A percentile compares a stretch with the other conserved stretches of the same genome.
Conservation (phyloP, 139 green algal species). For the Chlamydomonas urium region DNA sequence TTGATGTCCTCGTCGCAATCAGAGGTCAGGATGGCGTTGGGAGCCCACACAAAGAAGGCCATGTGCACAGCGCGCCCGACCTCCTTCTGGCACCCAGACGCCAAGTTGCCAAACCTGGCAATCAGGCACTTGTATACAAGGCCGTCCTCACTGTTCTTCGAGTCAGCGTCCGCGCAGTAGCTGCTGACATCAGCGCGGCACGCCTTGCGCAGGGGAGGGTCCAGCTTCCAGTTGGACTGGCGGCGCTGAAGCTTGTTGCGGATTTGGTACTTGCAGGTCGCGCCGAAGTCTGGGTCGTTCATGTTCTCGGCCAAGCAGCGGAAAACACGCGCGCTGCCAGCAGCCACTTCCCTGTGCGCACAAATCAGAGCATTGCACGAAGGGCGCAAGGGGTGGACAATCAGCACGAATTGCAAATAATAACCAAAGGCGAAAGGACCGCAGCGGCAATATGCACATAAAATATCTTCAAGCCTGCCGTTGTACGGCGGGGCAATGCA, state of each 20-base stretch:
- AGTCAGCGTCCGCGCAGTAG: conserved; percentile 46
- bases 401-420: too few relatives aligned
- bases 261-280: conserved; percentile 55
- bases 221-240: conserved; percentile 70
- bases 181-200: conserved; percentile 53
- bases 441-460: too few relatives aligned
- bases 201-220: conserved; percentile 63
- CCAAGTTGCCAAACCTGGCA: neutral
- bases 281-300: conserved; percentile 63
- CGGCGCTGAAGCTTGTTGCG: conserved; percentile 53
- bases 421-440: too few relatives aligned
- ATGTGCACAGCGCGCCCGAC: conserved; percentile 73
- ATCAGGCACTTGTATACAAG: conserved; percentile 28
- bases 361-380: too few relatives aligned
- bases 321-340: conserved; percentile 47
- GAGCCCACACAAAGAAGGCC: conserved; percentile 77
- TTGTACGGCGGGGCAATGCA: too few relatives aligned
- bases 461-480: too few relatives aligned
- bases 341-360: neutral
- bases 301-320: conserved; percentile 73
- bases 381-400: too few relatives aligned
- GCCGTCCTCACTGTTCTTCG: conserved; percentile 26
- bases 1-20: conserved; percentile 69
- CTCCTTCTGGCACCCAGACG: conserved; percentile 58
- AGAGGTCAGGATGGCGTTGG: conserved; percentile 53